Evolutionary conservation across 2,329 filamentous ascomycete genomes (phyloP), one percentile per base, ranked within the genome.

Genomic region (Aureobasidium leucospermi): DNA sequence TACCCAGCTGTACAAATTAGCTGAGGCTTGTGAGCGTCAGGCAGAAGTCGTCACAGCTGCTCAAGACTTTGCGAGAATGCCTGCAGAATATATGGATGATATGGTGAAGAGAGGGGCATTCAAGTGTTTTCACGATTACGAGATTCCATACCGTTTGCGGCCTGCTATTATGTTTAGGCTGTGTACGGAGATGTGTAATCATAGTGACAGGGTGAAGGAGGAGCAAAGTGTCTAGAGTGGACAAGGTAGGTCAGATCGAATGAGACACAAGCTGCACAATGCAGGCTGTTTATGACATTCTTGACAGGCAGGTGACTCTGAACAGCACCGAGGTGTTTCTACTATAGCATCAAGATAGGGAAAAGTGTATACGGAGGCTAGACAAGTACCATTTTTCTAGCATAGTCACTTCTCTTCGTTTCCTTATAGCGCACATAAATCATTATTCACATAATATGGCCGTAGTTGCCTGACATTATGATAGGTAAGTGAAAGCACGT

Each of bases 101-200:
- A 15, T 41, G 32, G 32, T 48, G 32, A 58, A 58, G 55, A 29
- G 43, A 7, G 32, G 2, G 6, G 43, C 31, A 19, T 48, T 47
- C 32, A 15, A 48, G 6, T 6, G 3, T 32, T 49, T 42, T 8
- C 34, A 42, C n/a, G 56, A 59, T 7, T 9, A 7, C 23, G 56
- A 59, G 36, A 4, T 53, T 15, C 1, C 2, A 2, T 29, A 55
- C 29, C 47, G 58, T 10, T 10, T 60, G n/a, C 39, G 58, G 47
- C 58, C 58, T 31, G 58, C 58, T 19, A 46, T 60, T 39, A 53
- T 60, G 58, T 60, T 60, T 6, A 52, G 48, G 19, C 48, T 60
- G 47, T 60, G 58, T 53, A 60, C 48, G 15, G 2, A 43, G 10
- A 59, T 59, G 56, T 59, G 56, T 41, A 59, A 59, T 42, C 56